Evolutionary conservation across 179 eudicot genomes (phyloP).

Genomic region (Spergularia azorica): DNA sequence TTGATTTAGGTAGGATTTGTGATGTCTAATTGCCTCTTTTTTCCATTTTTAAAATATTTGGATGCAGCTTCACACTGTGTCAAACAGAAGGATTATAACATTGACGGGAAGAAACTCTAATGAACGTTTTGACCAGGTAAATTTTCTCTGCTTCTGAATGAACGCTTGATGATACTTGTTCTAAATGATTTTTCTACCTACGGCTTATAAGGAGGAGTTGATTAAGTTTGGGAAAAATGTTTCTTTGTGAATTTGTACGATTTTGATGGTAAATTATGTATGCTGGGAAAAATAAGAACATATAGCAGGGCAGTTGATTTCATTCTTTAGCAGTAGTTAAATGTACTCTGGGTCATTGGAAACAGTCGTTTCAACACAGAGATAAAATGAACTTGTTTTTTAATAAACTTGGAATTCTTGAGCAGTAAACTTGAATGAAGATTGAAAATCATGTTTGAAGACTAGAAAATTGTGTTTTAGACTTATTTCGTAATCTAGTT

Average conservation of each 20-base stretch:
- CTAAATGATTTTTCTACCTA: background rate
- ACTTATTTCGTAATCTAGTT: too few species aligned
- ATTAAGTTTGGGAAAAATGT: background rate
- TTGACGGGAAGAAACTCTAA: conserved; percentile 57
- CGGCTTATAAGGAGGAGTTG: background rate
- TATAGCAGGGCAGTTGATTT: too few species aligned
- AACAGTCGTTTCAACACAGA: too few species aligned
- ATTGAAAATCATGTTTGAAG: too few species aligned
- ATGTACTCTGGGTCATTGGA: too few species aligned
- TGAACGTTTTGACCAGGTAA: conserved; percentile 63
- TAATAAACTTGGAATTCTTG: too few species aligned
- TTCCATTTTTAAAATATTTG: background rate
- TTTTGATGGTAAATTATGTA: background rate
- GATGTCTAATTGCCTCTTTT: conserved; percentile 4
- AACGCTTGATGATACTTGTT: background rate
- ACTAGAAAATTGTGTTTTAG: too few species aligned
- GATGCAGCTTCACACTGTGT: conserved; percentile 46
- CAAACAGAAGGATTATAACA: conserved; percentile 43
- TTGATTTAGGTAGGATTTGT: background rate
- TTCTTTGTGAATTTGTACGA: background rate
- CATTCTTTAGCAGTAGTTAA: too few species aligned
- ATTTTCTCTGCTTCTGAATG: conserved; percentile 10
- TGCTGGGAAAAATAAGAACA: background rate
- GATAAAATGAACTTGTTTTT: too few species aligned
- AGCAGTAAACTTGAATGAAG: too few species aligned